Evolutionary conservation across 1,284 basidiomycete species (phyloP), one percentile per base, ranked within the genome.

Genomic region (Ustilago vetiveriae): DNA sequence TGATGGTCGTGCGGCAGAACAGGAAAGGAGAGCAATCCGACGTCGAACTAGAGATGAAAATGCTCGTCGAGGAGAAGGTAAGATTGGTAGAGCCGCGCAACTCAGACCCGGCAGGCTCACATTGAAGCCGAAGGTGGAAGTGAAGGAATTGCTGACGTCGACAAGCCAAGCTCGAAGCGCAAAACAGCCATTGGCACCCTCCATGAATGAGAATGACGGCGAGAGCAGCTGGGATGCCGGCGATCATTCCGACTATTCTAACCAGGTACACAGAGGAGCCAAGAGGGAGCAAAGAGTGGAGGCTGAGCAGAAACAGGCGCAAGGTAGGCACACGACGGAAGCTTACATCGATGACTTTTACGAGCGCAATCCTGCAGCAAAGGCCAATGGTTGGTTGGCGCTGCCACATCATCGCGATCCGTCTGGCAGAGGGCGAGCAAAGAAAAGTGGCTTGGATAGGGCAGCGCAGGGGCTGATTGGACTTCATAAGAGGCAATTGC

Each of bases 351-450:
- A 50, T 13, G 56, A 64, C 33, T 69, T 59, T 26, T 60, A 55
- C 36, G 23, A n/a, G 0, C 47, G 51, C 47, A 69, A 64, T 30
- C 60, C 66, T 13, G 47, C 52, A 6, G 59, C 55, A 5, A 30
- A 64, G 17, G 44, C 59, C 3, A 69, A 69, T 23, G 66, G 66
- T 9, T 69, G 66, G 66, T 26, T 69, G 22, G 60, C 59, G 6
- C 22, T 64, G 27, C 38, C 23, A 22, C 65, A 68, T 32, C 65
- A 62, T 39, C 58, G 65, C 0, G 29, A 35, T 35, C 16, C 17
- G 11, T 36, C 35, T 6, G 21, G 17, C 3, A 14, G n/a, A 11
- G 14, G n/a, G 19, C n/a, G 16, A 17, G 19, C 6, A 3, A 9
- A 11, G 22, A 24, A 29, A 9, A n/a, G 22, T 9, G 29, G 26